These are phyloP conservation scores for Mycosphaerelloides madeirae DNA, from an alignment of 2,329 filamentous ascomycete species.

Conservation along the genomic window DNA sequence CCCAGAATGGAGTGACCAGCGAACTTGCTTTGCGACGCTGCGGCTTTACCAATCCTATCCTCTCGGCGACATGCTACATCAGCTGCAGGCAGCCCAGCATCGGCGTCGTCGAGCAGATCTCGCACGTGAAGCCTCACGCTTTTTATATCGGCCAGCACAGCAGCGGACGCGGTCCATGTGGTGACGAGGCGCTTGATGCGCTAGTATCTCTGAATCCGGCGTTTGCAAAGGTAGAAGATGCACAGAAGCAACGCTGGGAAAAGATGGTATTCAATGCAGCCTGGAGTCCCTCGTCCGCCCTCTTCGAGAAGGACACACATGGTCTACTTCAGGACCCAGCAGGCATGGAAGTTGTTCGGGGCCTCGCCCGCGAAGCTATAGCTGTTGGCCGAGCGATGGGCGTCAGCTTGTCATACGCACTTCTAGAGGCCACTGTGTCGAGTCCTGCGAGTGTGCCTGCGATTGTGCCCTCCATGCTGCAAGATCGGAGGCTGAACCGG, in stretches of 20 bases:
- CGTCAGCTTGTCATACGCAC: conserved; percentile 9
- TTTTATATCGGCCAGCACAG: conserved; percentile 15
- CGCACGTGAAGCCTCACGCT: conserved; percentile 5
- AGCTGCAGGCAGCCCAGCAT: too few relatives aligned
- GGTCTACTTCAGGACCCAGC: conserved; percentile 13
- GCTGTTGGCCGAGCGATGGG: conserved; percentile 16
- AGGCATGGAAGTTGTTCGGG: conserved; percentile 10
- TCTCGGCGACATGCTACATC: too few relatives aligned
- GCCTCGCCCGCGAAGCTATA: conserved; percentile 20
- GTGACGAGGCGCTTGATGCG: conserved; percentile 2
- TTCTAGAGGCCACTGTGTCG: conserved; percentile 14
- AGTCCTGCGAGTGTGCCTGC: conserved; percentile 14
- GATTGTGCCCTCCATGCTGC: conserved; percentile 23
- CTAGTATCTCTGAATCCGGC: conserved; percentile 17
- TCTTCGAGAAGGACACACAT: conserved; percentile 21
- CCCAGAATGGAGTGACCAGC: too few relatives aligned
- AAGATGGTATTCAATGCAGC: conserved; percentile 24
- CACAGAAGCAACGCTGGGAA: conserved; percentile 20
- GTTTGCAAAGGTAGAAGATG: conserved; percentile 16
- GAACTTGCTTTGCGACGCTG: too few relatives aligned
- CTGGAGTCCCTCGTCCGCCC: conserved; percentile 20
- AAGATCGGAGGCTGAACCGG: conserved; percentile 19
- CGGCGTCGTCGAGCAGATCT: too few relatives aligned
- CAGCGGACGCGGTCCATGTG: background rate
- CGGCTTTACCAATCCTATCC: too few relatives aligned